Base-by-base conservation (phyloP, 2,329 filamentous ascomycete species). In the Aspergillus caelatus region DNA sequence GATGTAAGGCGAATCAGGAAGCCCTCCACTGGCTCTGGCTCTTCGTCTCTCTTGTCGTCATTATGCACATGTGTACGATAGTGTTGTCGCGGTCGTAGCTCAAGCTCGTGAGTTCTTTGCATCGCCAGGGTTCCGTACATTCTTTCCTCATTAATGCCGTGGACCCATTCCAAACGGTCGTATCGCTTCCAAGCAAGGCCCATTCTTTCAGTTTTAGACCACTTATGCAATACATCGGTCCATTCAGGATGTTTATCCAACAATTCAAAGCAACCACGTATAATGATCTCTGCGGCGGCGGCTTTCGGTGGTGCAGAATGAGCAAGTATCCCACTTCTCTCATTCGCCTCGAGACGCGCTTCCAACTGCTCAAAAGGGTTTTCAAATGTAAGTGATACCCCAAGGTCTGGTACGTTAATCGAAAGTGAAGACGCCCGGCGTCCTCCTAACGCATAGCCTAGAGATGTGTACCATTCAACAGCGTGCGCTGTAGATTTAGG, bases 71-170 rank as follows among this genome's bases (percentile, higher is more conserved):
- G 80, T 2, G 86, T 86, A 2, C 87, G 84, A 69, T 90, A 90
- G 71, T 91, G 88, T 60, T 85, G 79, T 71, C 89, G 89, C 0
- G 88, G 87, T 4, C 88, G 83, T 45, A 91, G 74, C 72, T 91
- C 88, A 19, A 91, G 82, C 57, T 90, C 88, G 71, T 91, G 88
- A 3, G 88, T 87, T 57, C 83, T 84, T 66, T 86, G 81, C 88
- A 91, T 89, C 36, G 86, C 88, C 66, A 90, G 86, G 0, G 87
- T 85, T 41, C 88, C 88, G 66, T 89, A 89, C 88, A 91, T 91
- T 64, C 85, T 86, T 67, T 87, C 83, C 71, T 91, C 88, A 59
- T 89, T 88, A 12, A 81, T 80, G 19, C 88, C 88, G 73, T 89
- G 83, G 5, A 91, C 80, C 88, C 88, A 91, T 75, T 91, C 88